These are phyloP conservation scores for Chaetomium fimeti DNA, from an alignment of 495 filamentous ascomycete genomes.

Conservation along the genomic window DNA sequence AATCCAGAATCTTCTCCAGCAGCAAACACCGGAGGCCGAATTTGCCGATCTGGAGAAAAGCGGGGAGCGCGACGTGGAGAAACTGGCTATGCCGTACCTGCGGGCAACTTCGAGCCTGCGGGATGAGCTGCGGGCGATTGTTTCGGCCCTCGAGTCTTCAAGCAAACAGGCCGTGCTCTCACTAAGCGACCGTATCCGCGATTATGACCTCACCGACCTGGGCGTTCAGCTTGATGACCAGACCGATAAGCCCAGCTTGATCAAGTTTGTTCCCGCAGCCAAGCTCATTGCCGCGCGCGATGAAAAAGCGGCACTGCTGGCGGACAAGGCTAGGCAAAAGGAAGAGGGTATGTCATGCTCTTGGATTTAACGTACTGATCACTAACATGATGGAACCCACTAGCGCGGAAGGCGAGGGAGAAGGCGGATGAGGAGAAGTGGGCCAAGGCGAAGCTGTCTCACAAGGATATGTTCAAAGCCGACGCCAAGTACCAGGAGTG, in stretches of 20 bases:
- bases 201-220: slow-evolving; percentile 72
- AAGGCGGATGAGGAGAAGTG: slow-evolving; percentile 51
- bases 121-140: slow-evolving; percentile 63
- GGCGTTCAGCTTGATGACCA: slow-evolving; percentile 89
- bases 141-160: slow-evolving; percentile 52
- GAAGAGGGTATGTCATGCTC: slow-evolving; percentile 50
- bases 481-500: slow-evolving; percentile 72
- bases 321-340: slow-evolving; percentile 57
- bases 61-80: slow-evolving; percentile 48
- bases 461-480: slow-evolving; percentile 68
- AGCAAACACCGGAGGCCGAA: slow-evolving; percentile 42
- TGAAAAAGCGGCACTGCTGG: slow-evolving; percentile 60
- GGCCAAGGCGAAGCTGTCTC: slow-evolving; percentile 70
- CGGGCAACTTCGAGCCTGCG: slow-evolving; percentile 63
- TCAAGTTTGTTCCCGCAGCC: slow-evolving; percentile 73
- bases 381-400: slow-evolving; percentile 9
- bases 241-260: slow-evolving; percentile 62
- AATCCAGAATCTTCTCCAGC: slow-evolving; percentile 33
- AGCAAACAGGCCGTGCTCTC: slow-evolving; percentile 60
- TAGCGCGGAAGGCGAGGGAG: slow-evolving; percentile 52
- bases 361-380: not conserved
- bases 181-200: slow-evolving; percentile 77
- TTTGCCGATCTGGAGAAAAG: slow-evolving; percentile 42
- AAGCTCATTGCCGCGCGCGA: slow-evolving; percentile 70
- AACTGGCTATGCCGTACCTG: slow-evolving; percentile 61